These are phyloP conservation scores for Eucalyptus polybractea DNA, from an alignment of 345 rosid species.

Conservation along the genomic window DNA sequence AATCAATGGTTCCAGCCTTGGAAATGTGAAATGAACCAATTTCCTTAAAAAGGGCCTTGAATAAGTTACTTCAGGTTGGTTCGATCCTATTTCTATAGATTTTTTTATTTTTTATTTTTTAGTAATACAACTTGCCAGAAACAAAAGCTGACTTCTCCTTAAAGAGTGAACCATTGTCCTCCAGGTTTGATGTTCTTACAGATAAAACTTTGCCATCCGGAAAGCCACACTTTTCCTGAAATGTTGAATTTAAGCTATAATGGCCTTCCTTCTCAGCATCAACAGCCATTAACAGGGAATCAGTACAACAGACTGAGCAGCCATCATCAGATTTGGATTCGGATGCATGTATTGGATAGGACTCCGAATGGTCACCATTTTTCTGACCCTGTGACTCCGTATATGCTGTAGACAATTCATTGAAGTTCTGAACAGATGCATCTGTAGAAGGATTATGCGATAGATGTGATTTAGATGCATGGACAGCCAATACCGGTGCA, in stretches of 20 bases:
- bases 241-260: not conserved
- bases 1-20: not conserved
- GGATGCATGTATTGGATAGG: not conserved
- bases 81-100: too few relatives aligned
- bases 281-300: not conserved
- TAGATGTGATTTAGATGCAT: not conserved
- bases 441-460: not conserved
- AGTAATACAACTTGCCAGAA: not conserved
- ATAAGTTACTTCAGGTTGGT: too few relatives aligned
- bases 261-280: not conserved
- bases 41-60: too few relatives aligned
- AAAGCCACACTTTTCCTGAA: not conserved
- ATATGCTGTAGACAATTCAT: not conserved
- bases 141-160: not conserved
- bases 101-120: too few relatives aligned
- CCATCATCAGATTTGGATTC: not conserved
- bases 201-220: not conserved
- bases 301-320: not conserved
- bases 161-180: not conserved
- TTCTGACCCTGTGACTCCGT: not conserved
- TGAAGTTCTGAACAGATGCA: not conserved
- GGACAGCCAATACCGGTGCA: not conserved
- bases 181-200: slow-evolving; percentile 1
- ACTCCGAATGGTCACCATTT: not conserved
- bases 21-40: too few relatives aligned